Evolutionary conservation across 306 rosid genomes (phyloP), one percentile per base, ranked within the genome.

Genomic region (Casuarina glauca): DNA sequence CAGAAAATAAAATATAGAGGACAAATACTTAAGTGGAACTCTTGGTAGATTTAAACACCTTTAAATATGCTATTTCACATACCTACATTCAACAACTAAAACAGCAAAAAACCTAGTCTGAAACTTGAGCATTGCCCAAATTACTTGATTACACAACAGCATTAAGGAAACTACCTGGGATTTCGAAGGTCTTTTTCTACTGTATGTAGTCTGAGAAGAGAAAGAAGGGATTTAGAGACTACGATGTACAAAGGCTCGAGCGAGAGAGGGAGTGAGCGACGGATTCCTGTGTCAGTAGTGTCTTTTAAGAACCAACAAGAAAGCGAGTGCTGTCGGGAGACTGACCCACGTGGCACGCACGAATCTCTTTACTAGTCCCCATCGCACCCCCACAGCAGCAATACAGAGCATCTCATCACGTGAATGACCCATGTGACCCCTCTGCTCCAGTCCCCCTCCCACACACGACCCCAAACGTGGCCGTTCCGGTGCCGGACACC

Each of bases 261-360:
- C 66, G 48, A 64, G 49, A 19, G 68, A 68, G 42, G 51, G n/a
- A 48, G 38, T 44, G 55, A 70, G n/a, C 10, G 43, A 3, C 77
- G 84, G 89, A 86, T 88, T 89, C 92, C 85, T 81, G 87, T 79
- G 91, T n/a, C 86, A 39, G 42, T 78, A 58, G 72, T 84, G 85
- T 82, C 92, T 70, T 90, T 83, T 88, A 61, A 83, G 75, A 45
- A 70, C 82, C 86, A 86, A 85, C 58, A 78, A 86, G 83, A 69
- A 49, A 55, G 75, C 77, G 73, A 76, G 75, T 53, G 62, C 35
- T 84, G 89, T 84, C 83, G 85, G 84, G 79, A 8, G 81, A 73
- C 64, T 74, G 58, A 48, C 77, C 78, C 81, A 85, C 86, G 80
- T 83, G 86, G 83, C 87, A 68, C 70, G 74, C 70, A 57, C 55